phyloP scores from a whole-genome alignment of 2,329 filamentous ascomycete species.

The Pseudopyricularia cyperi region DNA sequence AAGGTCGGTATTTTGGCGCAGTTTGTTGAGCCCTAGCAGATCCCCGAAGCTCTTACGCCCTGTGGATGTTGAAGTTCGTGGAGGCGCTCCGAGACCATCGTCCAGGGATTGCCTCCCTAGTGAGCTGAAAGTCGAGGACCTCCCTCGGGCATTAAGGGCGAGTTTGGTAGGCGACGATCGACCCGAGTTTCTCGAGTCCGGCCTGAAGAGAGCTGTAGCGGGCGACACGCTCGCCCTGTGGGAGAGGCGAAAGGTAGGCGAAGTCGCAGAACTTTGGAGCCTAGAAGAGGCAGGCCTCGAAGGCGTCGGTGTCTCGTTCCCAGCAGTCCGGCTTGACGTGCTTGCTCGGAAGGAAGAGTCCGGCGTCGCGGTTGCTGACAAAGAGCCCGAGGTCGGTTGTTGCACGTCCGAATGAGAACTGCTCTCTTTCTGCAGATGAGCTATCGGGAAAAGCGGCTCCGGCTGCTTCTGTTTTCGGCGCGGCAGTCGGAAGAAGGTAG shows the following conservation, averaged over 20 bases:
- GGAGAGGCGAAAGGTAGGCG: conserved; percentile 13
- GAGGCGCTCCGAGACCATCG: conserved; percentile 48
- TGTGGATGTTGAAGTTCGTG: conserved; percentile 74
- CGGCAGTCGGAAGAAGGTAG: conserved; percentile 69
- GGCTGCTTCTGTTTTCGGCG: conserved; percentile 64
- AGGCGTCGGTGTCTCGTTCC: conserved; percentile 16
- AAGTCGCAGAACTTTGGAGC: conserved; percentile 12
- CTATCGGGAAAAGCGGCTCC: conserved; percentile 70
- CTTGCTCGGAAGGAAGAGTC: conserved; percentile 6
- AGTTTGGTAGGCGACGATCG: conserved; percentile 56
- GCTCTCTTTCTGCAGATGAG: conserved; percentile 56
- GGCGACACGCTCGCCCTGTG: conserved; percentile 28
- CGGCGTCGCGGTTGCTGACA: conserved; percentile 26
- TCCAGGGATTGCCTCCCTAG: conserved; percentile 60
- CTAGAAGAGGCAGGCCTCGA: conserved; percentile 15
- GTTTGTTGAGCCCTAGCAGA: conserved; percentile 62
- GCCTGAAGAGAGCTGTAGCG: conserved; percentile 35
- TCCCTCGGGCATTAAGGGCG: conserved; percentile 49
- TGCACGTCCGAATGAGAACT: conserved; percentile 8
- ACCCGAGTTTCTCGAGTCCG: conserved; percentile 36
- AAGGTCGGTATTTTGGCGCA: conserved; percentile 70
- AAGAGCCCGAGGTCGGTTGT: conserved; percentile 26
- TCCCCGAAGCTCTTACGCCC: conserved; percentile 90
- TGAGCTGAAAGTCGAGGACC: conserved; percentile 86
- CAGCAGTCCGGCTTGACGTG: conserved; percentile 5